Percentiles rank a stretch among this genome's conserved stretches.
Evolutionary conservation across 2,329 filamentous ascomycete species (phyloP).

Genomic region (Elsinoe necatrix): DNA sequence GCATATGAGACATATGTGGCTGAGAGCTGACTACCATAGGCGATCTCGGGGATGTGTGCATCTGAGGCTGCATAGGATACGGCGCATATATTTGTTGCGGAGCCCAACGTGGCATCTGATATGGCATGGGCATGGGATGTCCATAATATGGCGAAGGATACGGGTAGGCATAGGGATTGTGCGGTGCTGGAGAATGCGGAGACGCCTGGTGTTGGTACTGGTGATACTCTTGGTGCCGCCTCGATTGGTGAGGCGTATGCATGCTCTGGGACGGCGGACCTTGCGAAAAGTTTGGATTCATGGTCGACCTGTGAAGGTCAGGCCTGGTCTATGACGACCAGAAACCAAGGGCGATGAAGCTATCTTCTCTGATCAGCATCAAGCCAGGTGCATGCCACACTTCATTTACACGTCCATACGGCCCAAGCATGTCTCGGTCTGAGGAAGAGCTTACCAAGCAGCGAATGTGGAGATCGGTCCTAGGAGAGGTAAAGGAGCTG

Average conservation of each 20-base stretch:
- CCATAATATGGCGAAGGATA: slow-evolving; percentile 34
- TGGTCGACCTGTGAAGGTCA: slow-evolving; percentile 49
- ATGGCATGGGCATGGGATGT: slow-evolving; percentile 31
- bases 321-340: slow-evolving; percentile 16
- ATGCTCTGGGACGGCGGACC: slow-evolving; percentile 41
- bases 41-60: slow-evolving; percentile 32
- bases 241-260: slow-evolving; percentile 30
- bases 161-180: slow-evolving; percentile 33
- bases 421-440: neutral
- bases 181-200: slow-evolving; percentile 31
- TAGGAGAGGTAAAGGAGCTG: neutral
- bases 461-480: neutral
- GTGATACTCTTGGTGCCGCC: slow-evolving; percentile 35
- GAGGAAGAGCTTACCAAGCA: slow-evolving; percentile 5
- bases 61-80: slow-evolving; percentile 31
- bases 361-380: neutral
- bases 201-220: slow-evolving; percentile 30
- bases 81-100: slow-evolving; percentile 32
- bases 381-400: neutral
- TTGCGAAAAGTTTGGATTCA: slow-evolving; percentile 70
- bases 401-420: neutral
- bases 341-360: neutral
- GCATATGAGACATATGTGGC: slow-evolving; percentile 26
- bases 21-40: slow-evolving; percentile 41
- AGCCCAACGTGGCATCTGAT: slow-evolving; percentile 31